Conservation (phyloP, 2,329 filamentous ascomycete genomes). For the Colletotrichum truncatum region DNA sequence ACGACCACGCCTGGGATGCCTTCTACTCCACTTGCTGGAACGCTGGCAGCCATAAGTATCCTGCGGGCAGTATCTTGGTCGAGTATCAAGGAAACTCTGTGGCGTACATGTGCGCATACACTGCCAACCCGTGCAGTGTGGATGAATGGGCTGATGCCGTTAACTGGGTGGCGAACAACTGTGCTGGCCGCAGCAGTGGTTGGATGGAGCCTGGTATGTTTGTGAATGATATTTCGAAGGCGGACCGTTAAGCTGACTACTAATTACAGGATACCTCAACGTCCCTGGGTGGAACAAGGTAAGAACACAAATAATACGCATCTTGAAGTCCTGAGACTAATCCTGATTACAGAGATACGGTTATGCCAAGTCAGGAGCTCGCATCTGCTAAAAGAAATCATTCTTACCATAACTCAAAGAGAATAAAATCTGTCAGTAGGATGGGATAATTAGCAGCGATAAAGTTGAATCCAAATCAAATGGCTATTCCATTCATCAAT, state of each 20-base stretch:
- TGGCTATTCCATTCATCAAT: no score
- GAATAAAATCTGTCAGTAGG: no score
- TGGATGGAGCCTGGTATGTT: neutral
- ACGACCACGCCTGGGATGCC: neutral
- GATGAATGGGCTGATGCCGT: neutral
- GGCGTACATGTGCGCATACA: neutral
- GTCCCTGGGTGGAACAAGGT: neutral
- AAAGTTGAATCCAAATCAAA: no score
- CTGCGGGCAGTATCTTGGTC: neutral
- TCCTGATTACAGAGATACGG: neutral
- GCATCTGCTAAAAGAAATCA: neutral
- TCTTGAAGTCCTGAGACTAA: neutral
- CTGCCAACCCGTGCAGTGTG: neutral
- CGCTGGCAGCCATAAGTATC: neutral
- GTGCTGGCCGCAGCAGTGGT: neutral
- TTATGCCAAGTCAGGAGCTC: neutral
- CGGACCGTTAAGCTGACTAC: neutral
- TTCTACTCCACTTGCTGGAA: neutral
- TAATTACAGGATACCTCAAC: neutral
- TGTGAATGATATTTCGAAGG: rapidly evolving
- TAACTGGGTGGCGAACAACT: neutral
- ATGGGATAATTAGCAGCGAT: no score
- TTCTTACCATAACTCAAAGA: no score
- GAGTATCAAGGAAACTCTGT: neutral
- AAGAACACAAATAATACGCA: neutral